Conservation (phyloP, 2,329 filamentous ascomycete species). For the Fonsecaea erecta region DNA sequence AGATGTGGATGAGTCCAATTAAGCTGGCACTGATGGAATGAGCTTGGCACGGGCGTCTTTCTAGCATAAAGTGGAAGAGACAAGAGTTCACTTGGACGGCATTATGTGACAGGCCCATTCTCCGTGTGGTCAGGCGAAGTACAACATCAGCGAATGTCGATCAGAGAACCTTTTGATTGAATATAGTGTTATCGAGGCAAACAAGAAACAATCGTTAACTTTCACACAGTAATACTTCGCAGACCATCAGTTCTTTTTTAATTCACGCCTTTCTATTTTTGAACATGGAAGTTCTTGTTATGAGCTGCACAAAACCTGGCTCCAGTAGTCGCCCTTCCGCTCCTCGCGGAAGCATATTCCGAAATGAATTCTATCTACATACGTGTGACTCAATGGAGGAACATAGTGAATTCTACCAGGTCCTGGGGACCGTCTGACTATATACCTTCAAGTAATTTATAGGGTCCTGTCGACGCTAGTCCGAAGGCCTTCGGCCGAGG, state of each 20-base stretch:
- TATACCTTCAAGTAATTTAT: no score
- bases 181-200: not conserved
- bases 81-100: not conserved
- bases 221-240: not conserved
- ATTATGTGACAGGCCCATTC: not conserved
- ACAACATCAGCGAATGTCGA: not conserved
- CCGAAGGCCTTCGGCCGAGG: no score
- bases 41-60: conserved; percentile 3
- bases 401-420: no score
- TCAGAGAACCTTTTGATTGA: conserved; percentile 4
- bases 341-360: no score
- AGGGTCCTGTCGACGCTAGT: no score
- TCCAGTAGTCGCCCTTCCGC: no score
- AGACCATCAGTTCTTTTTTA: not conserved
- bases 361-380: no score
- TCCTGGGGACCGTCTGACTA: no score
- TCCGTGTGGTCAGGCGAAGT: not conserved
- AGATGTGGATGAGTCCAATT: conserved; percentile 11
- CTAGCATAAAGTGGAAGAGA: conserved; percentile 2
- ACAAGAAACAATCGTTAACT: not conserved
- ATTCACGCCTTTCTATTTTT: no score
- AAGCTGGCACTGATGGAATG: conserved; percentile 13
- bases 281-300: not conserved
- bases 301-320: no score
- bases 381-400: no score